Base-by-base conservation (phyloP, 768 basidiomycete species). In the Favolaschia claudopus region DNA sequence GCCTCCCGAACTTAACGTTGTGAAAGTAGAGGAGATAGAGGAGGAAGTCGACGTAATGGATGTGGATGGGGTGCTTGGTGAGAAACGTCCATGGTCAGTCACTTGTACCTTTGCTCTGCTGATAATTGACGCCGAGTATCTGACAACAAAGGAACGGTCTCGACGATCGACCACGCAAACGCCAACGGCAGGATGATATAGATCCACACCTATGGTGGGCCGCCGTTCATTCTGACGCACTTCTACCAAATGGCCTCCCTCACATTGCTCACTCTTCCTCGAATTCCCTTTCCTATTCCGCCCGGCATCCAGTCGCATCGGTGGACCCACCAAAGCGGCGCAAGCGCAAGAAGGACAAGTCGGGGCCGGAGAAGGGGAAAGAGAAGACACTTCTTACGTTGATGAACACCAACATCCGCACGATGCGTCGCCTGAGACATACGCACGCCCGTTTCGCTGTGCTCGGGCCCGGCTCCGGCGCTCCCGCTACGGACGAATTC, bases 331-430 rank as follows among this genome's bases (percentile, higher is more conserved):
- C 49, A 68, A 77, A 70, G 67, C 81, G 29, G n/a, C 51, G 79
- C 67, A 67, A 65, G 29, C 69, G 69, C 55, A 75, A 77, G 64
- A 75, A 71, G 44, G 45, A 27, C 9, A 22, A 47, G 25, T n/a
- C 60, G 50, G 32, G 54, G 22, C 43, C 47, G 63, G 9, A 22
- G 37, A 44, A 38, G 37, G 38, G 22, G n/a, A 69, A 74, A 24
- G 70, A 78, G 2, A 82, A 79, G 55, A 81, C 88, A 1, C 73
- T 94, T 19, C 76, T 92, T n/a, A 75, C 74, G 15, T 66, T 87
- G 50, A 92, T 94, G 87, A 92, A 90, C 69, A 77, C 77, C 48
- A 94, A 94, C 67, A 85, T 94, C 55, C 85, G 81, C 63, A 89
- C 89, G 3, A 82, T 93, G 76, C 85, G 87, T 56, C 83, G 88